These are phyloP conservation scores for Candida piceae DNA, from an alignment of 805 yeast genomes.

Conservation along the genomic window DNA sequence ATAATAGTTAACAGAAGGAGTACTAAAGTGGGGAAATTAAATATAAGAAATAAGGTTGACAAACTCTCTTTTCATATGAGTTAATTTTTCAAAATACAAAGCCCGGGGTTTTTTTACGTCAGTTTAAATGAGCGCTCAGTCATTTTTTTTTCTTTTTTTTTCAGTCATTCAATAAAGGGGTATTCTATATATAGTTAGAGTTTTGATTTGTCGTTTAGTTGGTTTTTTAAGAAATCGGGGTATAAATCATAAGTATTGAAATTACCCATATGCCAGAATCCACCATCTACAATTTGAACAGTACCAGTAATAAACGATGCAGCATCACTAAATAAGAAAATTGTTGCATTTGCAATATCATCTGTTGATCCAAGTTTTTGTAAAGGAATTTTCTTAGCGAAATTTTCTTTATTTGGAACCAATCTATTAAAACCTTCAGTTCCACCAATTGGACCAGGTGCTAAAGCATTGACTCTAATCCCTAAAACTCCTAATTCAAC, in stretches of 20 bases:
- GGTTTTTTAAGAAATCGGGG: slow-evolving; percentile 36
- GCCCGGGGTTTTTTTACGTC: no score
- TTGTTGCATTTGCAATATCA: slow-evolving; percentile 88
- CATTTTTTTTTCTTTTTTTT: no score
- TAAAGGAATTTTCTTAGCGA: slow-evolving; percentile 51
- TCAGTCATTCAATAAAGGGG: no score
- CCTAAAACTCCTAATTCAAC: slow-evolving; percentile 92
- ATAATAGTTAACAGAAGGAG: no score
- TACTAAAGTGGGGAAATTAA: no score
- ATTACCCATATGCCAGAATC: slow-evolving; percentile 74
- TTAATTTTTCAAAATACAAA: no score
- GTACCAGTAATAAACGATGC: slow-evolving; percentile 76
- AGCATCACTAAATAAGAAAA: slow-evolving; percentile 78
- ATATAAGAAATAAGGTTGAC: no score
- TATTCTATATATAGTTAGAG: slow-evolving; percentile 8
- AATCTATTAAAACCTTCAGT: slow-evolving; percentile 84
- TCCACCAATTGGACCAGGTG: slow-evolving; percentile 85
- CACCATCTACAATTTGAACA: slow-evolving; percentile 83
- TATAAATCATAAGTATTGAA: slow-evolving; percentile 30
- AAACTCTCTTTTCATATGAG: no score
- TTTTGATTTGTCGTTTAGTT: slow-evolving; percentile 22
- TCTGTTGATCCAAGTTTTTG: slow-evolving; percentile 63
- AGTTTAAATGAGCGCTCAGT: no score
- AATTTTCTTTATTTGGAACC: slow-evolving; percentile 35
- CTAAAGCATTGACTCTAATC: slow-evolving; percentile 74